These are phyloP conservation scores for Tylopilus vinaceipallidus DNA, from an alignment of 768 basidiomycete genomes.

Conservation along the genomic window DNA sequence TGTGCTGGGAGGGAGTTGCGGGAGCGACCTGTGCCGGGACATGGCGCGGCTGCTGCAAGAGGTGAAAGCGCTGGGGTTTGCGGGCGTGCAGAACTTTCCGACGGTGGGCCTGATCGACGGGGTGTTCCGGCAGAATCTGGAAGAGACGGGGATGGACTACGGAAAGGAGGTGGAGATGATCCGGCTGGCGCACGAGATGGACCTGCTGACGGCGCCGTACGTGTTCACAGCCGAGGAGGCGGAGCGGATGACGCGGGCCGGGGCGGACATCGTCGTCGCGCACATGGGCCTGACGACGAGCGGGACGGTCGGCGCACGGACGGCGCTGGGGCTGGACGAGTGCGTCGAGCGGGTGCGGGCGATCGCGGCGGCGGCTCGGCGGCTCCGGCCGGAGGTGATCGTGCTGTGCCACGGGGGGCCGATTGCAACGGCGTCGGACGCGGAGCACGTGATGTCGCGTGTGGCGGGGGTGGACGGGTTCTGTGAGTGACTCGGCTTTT, in stretches of 20 bases:
- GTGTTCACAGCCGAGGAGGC: constrained; percentile 29
- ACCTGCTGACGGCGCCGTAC: constrained; percentile 27
- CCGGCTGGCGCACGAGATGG: constrained; percentile 21
- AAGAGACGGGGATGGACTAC: constrained; percentile 32
- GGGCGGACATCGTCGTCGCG: constrained; percentile 26
- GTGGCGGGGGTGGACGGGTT: constrained; percentile 22
- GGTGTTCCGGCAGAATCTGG: constrained; percentile 28
- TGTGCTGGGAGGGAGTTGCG: constrained; percentile 30
- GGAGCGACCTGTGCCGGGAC: constrained; percentile 29
- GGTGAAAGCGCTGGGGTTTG: constrained; percentile 27
- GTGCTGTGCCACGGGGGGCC: constrained; percentile 26
- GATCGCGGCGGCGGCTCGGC: constrained; percentile 18
- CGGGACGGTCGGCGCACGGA: constrained; percentile 26
- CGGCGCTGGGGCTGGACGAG: constrained; percentile 21
- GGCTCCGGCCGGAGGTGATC: constrained; percentile 19
- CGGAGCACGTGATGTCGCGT: constrained; percentile 17
- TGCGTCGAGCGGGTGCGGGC: constrained; percentile 19
- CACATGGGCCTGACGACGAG: constrained; percentile 32
- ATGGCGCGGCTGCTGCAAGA: constrained; percentile 23
- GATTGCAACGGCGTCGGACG: constrained; percentile 25
- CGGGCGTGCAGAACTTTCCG: constrained; percentile 30
- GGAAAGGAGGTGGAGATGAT: constrained; percentile 33
- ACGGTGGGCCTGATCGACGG: constrained; percentile 30
- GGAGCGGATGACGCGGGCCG: constrained; percentile 22
- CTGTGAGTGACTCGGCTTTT: constrained; percentile 17